Conservation (phyloP, 331 rosid genomes). For the Stylosanthes scabra region DNA sequence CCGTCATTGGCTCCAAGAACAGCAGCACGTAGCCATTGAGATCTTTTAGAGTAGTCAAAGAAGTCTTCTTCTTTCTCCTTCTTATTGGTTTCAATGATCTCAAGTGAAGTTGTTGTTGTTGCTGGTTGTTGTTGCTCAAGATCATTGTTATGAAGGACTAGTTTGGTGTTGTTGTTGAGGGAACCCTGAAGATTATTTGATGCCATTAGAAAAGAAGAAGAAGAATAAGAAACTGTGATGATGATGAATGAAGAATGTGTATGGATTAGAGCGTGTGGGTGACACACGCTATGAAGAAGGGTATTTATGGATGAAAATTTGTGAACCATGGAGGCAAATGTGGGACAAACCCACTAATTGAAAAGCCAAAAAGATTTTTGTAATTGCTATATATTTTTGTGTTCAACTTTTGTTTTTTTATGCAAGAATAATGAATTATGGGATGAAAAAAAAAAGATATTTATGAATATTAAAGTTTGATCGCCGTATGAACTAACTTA, state of each 20-base stretch:
- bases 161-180: constrained; percentile 49
- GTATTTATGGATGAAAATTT: constrained; percentile 71
- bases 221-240: not conserved
- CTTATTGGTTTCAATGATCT: constrained; percentile 46
- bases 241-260: constrained; percentile 2
- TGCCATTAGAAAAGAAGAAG: constrained; percentile 48
- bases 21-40: constrained; percentile 94
- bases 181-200: constrained; percentile 42
- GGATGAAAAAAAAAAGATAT: too few species aligned
- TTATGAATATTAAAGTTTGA: too few species aligned
- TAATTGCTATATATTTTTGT: too few species aligned
- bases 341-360: constrained; percentile 58
- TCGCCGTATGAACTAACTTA: too few species aligned
- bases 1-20: constrained; percentile 96
- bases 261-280: constrained; percentile 59
- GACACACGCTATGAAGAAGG: constrained; percentile 72
- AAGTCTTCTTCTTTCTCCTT: too few species aligned
- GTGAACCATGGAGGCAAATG: constrained; percentile 40
- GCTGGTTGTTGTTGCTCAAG: constrained; percentile 68
- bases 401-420: too few species aligned
- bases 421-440: too few species aligned
- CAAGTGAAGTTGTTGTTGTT: constrained; percentile 43
- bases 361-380: constrained; percentile 2
- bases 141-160: constrained; percentile 42
- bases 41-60: constrained; percentile 83